Conservation (phyloP, 2,329 filamentous ascomycete species). For the Fusarium poae region DNA sequence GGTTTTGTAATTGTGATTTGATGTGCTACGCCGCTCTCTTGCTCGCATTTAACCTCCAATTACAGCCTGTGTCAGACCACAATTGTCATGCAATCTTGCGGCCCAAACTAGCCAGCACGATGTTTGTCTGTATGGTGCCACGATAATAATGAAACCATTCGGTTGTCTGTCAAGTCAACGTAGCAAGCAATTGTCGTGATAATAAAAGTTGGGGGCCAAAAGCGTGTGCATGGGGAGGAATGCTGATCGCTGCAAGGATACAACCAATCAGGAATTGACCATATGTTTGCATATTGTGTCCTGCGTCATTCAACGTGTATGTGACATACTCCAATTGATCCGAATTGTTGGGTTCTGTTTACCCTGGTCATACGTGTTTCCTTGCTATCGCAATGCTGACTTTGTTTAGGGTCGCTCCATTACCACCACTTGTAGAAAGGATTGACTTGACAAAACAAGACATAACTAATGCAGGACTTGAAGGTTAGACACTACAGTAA, state of each 20-base stretch:
- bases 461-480: neutral
- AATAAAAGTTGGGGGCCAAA: slow-evolving; percentile 16
- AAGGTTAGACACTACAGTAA: neutral
- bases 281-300: slow-evolving; percentile 49
- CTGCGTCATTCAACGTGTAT: slow-evolving; percentile 9
- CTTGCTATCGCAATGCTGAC: slow-evolving; percentile 2
- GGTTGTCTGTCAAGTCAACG: slow-evolving; percentile 54
- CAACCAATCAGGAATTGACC: slow-evolving; percentile 55
- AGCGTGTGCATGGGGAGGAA: slow-evolving; percentile 59
- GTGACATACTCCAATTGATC: neutral
- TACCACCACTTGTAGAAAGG: neutral
- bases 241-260: slow-evolving; percentile 73
- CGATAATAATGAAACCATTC: slow-evolving; percentile 59
- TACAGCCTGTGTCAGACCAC: slow-evolving; percentile 26
- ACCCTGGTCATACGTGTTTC: neutral
- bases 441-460: neutral
- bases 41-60: neutral
- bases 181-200: slow-evolving; percentile 52
- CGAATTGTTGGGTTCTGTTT: neutral
- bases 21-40: neutral
- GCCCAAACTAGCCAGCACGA: slow-evolving; percentile 14
- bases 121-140: slow-evolving; percentile 16
- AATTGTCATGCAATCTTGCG: slow-evolving; percentile 70
- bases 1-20: neutral
- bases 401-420: slow-evolving; percentile 2